These are phyloP conservation scores for Trichoderma sp. DNA, from an alignment of 2,329 filamentous ascomycete genomes.

Conservation along the genomic window DNA sequence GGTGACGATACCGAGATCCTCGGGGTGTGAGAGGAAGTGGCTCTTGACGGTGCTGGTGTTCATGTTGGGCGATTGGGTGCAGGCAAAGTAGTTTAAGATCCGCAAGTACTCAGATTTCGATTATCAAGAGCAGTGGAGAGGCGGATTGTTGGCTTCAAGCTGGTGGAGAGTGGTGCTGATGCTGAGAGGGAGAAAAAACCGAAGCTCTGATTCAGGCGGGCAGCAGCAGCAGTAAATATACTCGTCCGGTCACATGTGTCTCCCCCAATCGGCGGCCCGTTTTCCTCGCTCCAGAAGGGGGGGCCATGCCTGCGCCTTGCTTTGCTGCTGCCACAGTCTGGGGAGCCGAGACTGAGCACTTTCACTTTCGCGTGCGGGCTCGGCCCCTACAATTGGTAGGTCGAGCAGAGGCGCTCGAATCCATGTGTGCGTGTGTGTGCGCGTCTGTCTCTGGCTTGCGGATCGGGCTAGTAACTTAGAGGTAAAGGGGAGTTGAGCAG, in stretches of 20 bases:
- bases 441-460: conserved; percentile 11
- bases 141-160: not conserved
- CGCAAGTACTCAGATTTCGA: not conserved
- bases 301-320: conserved; percentile 21
- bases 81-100: not conserved
- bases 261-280: conserved; percentile 13
- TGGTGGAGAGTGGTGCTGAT: not conserved
- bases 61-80: conserved; percentile 41
- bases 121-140: not conserved
- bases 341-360: conserved; percentile 10
- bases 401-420: conserved; percentile 19
- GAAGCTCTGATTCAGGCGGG: conserved; percentile 12
- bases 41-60: conserved; percentile 59
- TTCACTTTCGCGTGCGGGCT: conserved; percentile 6
- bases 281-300: conserved; percentile 1
- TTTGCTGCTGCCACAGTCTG: conserved; percentile 20
- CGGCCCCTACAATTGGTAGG: conserved; percentile 25
- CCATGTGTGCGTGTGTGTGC: conserved; percentile 20
- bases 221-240: conserved; percentile 20
- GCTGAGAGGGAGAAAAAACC: not conserved
- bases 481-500: conserved; percentile 29
- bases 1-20: conserved; percentile 87
- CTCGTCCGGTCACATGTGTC: conserved; percentile 17
- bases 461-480: conserved; percentile 31
- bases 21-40: conserved; percentile 78